These are phyloP conservation scores for Mycena venus DNA, from an alignment of 768 basidiomycete genomes.

Conservation along the genomic window DNA sequence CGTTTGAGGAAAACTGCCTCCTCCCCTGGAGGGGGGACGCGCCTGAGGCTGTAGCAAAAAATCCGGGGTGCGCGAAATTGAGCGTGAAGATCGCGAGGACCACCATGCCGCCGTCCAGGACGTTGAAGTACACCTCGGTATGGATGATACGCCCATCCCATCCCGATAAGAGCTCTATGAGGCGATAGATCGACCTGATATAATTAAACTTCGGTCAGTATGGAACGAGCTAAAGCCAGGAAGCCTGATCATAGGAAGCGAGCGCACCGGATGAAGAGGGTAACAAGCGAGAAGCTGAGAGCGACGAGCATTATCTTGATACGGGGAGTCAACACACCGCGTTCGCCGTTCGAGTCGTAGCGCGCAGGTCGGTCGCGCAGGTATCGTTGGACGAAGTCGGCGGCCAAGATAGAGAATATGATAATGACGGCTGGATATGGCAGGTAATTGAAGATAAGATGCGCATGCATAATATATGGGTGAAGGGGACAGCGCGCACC, in stretches of 20 bases:
- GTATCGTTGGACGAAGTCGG: constrained; percentile 65
- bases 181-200: constrained; percentile 55
- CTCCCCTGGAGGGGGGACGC: too few relatives aligned
- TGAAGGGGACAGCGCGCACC: constrained; percentile 42
- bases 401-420: constrained; percentile 53
- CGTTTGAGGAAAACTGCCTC: too few relatives aligned
- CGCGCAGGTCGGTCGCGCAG: constrained; percentile 46
- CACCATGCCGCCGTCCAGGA: constrained; percentile 23
- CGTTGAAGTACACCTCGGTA: constrained; percentile 53
- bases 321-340: not conserved
- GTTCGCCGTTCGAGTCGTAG: not conserved
- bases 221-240: too few relatives aligned
- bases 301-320: constrained; percentile 47
- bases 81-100: constrained; percentile 16
- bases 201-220: constrained; percentile 38
- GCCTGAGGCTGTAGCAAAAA: not conserved
- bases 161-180: constrained; percentile 63
- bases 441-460: not conserved
- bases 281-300: constrained; percentile 53
- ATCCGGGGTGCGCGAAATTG: constrained; percentile 17
- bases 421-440: constrained; percentile 53
- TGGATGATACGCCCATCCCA: constrained; percentile 65
- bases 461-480: too few relatives aligned
- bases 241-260: too few relatives aligned
- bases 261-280: constrained; percentile 61